phyloP scores from a whole-genome alignment of 108 stramenopile species.

The Cyclotella atomus region DNA sequence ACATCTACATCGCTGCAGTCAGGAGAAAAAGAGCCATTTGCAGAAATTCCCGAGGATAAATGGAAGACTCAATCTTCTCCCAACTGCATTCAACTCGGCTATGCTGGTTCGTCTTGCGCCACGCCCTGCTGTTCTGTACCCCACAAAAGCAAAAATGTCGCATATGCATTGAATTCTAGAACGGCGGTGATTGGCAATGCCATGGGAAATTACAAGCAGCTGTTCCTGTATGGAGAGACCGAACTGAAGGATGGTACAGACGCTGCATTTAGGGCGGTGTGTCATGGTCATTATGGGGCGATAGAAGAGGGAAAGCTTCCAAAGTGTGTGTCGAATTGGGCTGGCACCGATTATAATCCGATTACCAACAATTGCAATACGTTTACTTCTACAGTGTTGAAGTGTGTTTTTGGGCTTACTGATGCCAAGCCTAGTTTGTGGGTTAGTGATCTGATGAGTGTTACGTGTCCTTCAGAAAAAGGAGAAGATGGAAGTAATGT shows the following conservation, averaged over 20 bases:
- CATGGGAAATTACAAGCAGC: slow-evolving; percentile 43
- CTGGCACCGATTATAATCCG: slow-evolving; percentile 52
- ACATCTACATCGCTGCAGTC: background rate
- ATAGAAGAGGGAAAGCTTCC: slow-evolving; percentile 30
- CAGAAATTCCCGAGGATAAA: slow-evolving; percentile 6
- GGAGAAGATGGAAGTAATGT: slow-evolving; percentile 29
- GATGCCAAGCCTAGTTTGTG: slow-evolving; percentile 50
- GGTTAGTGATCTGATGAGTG: slow-evolving; percentile 42
- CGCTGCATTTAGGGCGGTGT: slow-evolving; percentile 36
- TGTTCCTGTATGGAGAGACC: slow-evolving; percentile 41
- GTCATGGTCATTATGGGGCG: slow-evolving; percentile 34
- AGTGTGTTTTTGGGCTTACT: slow-evolving; percentile 52
- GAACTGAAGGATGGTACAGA: slow-evolving; percentile 7
- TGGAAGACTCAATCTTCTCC: slow-evolving; percentile 32
- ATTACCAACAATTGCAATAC: slow-evolving; percentile 58
- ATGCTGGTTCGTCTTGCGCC: slow-evolving; percentile 26
- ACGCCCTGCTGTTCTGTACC: slow-evolving; percentile 42
- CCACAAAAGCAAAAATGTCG: slow-evolving; percentile 29
- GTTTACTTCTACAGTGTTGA: slow-evolving; percentile 44
- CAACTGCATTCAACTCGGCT: slow-evolving; percentile 39
- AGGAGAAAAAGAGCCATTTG: slow-evolving; percentile 17
- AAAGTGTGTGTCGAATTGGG: slow-evolving; percentile 46
- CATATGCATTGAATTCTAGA: slow-evolving; percentile 38
- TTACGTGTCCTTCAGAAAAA: slow-evolving; percentile 38
- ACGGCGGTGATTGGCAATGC: slow-evolving; percentile 49